A percentile compares a stretch with the other conserved stretches of the same genome.
Evolutionary conservation across 306 rosid species (phyloP).

Genomic region (Rubus idaeus): DNA sequence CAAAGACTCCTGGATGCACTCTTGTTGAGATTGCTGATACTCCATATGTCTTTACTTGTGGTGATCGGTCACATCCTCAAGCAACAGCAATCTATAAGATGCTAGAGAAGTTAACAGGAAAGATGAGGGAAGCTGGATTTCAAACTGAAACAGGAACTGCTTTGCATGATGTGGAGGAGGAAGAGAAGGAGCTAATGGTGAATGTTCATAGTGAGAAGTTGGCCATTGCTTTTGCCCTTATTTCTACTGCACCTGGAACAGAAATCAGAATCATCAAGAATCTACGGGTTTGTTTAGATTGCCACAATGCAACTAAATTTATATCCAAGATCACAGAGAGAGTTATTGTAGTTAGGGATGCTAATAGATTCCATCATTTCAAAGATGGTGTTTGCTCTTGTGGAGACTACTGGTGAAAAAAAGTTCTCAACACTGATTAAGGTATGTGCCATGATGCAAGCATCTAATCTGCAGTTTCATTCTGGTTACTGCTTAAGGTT

Average conservation of each 20-base stretch:
- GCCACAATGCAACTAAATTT: constrained; percentile 84
- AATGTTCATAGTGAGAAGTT: constrained; percentile 91
- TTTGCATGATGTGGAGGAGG: constrained; percentile 96
- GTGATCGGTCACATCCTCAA: constrained; percentile 80
- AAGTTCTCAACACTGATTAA: constrained; percentile 22
- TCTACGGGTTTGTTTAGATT: constrained; percentile 93
- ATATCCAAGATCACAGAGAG: constrained; percentile 85
- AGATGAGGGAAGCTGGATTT: constrained; percentile 86
- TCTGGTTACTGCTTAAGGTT: constrained; percentile 14
- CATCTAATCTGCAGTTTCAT: constrained; percentile 26
- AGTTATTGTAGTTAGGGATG: constrained; percentile 88
- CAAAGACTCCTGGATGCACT: constrained; percentile 90
- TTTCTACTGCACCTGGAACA: constrained; percentile 71
- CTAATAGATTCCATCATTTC: constrained; percentile 95
- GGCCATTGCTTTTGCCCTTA: constrained; percentile 90
- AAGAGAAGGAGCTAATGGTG: constrained; percentile 88
- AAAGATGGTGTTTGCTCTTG: constrained; percentile 83
- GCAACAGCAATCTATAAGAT: constrained; percentile 67
- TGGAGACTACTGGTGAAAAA: constrained; percentile 85
- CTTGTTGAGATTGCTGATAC: constrained; percentile 74
- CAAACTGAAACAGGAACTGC: constrained; percentile 66
- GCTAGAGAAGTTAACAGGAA: constrained; percentile 77
- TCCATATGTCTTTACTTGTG: constrained; percentile 68
- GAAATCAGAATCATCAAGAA: constrained; percentile 92
- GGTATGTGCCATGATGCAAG: constrained; percentile 24